Base-by-base conservation (phyloP, 805 yeast genomes). In the Spathaspora gorwiae region DNA sequence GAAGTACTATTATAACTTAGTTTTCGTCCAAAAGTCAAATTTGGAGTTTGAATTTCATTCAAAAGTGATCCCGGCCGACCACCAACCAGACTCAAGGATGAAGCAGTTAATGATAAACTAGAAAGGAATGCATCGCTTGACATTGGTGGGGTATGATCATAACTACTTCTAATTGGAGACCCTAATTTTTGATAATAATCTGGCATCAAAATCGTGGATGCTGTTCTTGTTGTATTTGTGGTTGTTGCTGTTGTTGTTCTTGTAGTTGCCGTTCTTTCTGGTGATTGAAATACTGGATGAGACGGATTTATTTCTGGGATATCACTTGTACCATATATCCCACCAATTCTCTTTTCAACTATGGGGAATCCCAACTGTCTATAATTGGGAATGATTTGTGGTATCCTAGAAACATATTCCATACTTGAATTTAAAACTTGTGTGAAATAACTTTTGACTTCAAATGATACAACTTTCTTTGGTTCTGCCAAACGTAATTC, bases 251-350 rank as follows among this genome's bases (percentile, higher is more conserved):
- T 5, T 19, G 24, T 19, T 19, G 24, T 19, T 19, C 24, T 19
- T 2, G 24, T 19, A 5, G 24, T 19, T 29, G 32, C 9, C 32
- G 29, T 39, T 35, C 37, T 39, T 11, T 44, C 50, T 26, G 66
- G 60, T 6, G 71, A 64, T 30, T 54, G 52, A 45, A 65, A 64
- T 2, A 65, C 61, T 5, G 64, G 61, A 44, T 68, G 70, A 13
- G 55, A 50, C 1, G 62, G 37, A 29, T 43, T 46, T n/a, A 46
- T 46, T 31, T 35, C 45, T 4, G 48, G 48, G 9, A 46, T 41
- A 29, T 31, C 42, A 12, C 39, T 12, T 6, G n/a, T 14, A 5
- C 26, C 26, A 29, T 29, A 29, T 29, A 29, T 29, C 9, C 32
- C 32, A 26, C 26, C 19, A n/a, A 30, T 26, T 40, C 39, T 51